Conservation (phyloP, 140 eudicot genomes). For the Erigeron philadelphicus region DNA sequence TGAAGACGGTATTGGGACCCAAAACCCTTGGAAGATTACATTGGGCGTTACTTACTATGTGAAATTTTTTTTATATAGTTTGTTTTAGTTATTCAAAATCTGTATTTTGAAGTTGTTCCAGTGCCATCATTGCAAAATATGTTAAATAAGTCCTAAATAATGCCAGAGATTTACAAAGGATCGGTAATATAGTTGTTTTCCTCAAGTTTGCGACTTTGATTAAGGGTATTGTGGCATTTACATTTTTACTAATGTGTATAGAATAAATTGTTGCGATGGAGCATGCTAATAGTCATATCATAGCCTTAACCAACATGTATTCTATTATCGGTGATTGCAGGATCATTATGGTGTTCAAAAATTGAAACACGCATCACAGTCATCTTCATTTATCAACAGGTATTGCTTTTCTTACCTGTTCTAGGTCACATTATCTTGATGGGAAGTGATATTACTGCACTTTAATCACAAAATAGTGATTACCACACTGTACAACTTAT, state of each 20-base stretch:
- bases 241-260: background rate
- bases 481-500: too few relatives aligned
- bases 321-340: constrained; percentile 35
- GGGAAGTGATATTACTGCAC: too few relatives aligned
- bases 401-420: constrained; percentile 14
- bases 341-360: constrained; percentile 75
- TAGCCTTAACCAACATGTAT: background rate
- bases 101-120: too few relatives aligned
- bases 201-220: too few relatives aligned
- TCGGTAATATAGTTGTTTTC: too few relatives aligned
- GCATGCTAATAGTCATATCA: background rate
- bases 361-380: constrained; percentile 61
- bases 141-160: background rate
- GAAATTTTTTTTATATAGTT: too few relatives aligned
- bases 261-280: background rate
- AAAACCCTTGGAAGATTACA: too few relatives aligned
- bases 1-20: too few relatives aligned
- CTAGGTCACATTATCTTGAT: background rate
- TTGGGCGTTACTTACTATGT: too few relatives aligned
- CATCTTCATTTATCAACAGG: constrained; percentile 63
- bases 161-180: background rate
- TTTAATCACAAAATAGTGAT: too few relatives aligned
- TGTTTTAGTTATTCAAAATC: too few relatives aligned
- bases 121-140: background rate
- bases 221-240: background rate